phyloP scores from a whole-genome alignment of 2,329 filamentous ascomycete genomes.

The Aspergillus carbonarius region DNA sequence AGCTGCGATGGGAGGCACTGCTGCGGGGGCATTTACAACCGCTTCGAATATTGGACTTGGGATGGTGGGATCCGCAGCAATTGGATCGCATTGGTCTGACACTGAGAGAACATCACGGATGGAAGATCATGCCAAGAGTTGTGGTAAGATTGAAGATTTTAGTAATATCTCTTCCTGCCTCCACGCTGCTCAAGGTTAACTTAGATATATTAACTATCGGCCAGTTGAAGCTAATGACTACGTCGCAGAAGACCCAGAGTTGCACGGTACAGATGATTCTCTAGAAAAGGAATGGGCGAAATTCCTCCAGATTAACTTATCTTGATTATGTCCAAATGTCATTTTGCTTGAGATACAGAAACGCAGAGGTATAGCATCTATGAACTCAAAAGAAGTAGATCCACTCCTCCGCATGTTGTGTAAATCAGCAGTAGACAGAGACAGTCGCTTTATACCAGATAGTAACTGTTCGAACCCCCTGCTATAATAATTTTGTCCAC shows the following conservation, averaged over 20 bases:
- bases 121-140: background rate
- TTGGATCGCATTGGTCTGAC: background rate
- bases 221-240: background rate
- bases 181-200: slow-evolving; percentile 2
- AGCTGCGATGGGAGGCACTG: slow-evolving; percentile 6
- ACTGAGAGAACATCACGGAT: background rate
- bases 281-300: background rate
- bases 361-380: too few species aligned
- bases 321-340: too few species aligned
- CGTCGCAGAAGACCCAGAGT: too few species aligned
- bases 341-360: too few species aligned
- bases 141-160: background rate
- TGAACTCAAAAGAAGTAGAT: too few species aligned
- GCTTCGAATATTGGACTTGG: slow-evolving; percentile 1
- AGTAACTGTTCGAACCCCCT: too few species aligned
- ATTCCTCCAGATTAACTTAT: background rate
- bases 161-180: background rate
- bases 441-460: too few species aligned
- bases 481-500: too few species aligned
- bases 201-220: background rate
- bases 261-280: too few species aligned
- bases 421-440: too few species aligned
- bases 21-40: background rate
- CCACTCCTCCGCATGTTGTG: too few species aligned
- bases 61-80: slow-evolving; percentile 1